Base-by-base conservation (phyloP, 2,329 filamentous ascomycete genomes). In the Pseudonectria foliicola region DNA sequence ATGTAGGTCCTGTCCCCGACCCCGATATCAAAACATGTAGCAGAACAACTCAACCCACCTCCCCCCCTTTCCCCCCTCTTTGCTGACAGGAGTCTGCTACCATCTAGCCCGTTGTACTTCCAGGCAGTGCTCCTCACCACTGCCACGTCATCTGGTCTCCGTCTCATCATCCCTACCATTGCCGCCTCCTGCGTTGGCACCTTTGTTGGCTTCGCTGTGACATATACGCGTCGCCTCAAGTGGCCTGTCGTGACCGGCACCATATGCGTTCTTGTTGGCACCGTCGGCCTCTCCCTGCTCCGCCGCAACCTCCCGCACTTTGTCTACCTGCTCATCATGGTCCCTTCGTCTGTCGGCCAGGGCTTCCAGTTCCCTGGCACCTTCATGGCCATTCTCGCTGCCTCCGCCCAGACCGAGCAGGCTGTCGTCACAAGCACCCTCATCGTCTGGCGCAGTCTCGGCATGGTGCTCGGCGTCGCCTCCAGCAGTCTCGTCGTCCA, bases 401-500 rank as follows among this genome's bases (percentile, higher is more conserved):
- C 72, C 2, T 76, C 71, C 28, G 58, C 68, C 5, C 76, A 81
- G 49, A 53, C 63, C 5, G 76, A 82, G 31, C 79, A 83, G 55
- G 80, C 80, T 11, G 77, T 83, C 27, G 77, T 79, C 10, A 84
- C 82, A 2, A 77, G 73, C 34, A 86, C 83, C 0, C 63, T 89
- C 40, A 72, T 82, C 13, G 62, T 89, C 13, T 87, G 81, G 76
- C 72, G 84, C 35, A 77, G 75, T 38, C 59, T 89, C 5, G 85
- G 84, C 6, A 73, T 71, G 37, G 82, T 89, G 1, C 68, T 88
- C 51, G 85, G 84, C n/a, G 74, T 89, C 29, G 77, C 83, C 1
- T 64, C 72, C 34, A 83, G 77, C 45, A 84, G 80, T 53, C 68
- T 87, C 38, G 74, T 87, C 7, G 64, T 89, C 42, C 84, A 90